A percentile compares a stretch with the other conserved stretches of the same genome.
phyloP scores from a whole-genome alignment of 306 rosid species.

The Senna tora region DNA sequence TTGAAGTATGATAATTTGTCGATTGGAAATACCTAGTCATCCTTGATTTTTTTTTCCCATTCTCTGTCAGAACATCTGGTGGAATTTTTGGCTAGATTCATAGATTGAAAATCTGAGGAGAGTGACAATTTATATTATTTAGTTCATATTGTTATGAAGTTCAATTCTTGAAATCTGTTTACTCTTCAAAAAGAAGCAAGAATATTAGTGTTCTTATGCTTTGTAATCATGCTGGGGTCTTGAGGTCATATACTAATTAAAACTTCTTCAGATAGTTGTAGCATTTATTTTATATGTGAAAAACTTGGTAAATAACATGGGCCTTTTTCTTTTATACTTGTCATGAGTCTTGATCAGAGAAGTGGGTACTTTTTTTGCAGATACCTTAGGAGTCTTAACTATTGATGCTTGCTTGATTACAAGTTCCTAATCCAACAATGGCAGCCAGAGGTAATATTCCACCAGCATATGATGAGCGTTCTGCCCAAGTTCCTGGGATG shows the following conservation, averaged over 20 bases:
- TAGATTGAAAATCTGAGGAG: background rate
- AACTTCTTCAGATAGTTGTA: background rate
- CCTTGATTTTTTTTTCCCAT: background rate
- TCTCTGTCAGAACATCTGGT: background rate
- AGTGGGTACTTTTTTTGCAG: constrained; percentile 16
- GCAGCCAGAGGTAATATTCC: constrained; percentile 51
- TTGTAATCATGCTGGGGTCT: constrained; percentile 10
- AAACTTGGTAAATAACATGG: background rate
- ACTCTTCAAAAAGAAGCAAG: background rate
- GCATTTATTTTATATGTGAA: background rate
- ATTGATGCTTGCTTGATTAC: constrained; percentile 32
- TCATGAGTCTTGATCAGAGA: constrained; percentile 17
- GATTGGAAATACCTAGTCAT: background rate
- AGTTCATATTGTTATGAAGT: background rate
- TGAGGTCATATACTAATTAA: background rate
- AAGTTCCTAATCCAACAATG: constrained; percentile 41
- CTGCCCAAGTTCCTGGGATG: constrained; percentile 52
- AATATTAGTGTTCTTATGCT: background rate
- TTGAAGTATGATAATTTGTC: constrained; percentile 1
- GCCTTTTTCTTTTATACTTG: background rate
- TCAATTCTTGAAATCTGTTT: background rate
- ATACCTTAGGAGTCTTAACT: constrained; percentile 16
- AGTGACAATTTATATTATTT: background rate
- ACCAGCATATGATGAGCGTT: constrained; percentile 42
- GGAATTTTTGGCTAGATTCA: background rate